These are phyloP conservation scores for Xylaria sp. DNA, from an alignment of 2,329 filamentous ascomycete species.

Conservation along the genomic window DNA sequence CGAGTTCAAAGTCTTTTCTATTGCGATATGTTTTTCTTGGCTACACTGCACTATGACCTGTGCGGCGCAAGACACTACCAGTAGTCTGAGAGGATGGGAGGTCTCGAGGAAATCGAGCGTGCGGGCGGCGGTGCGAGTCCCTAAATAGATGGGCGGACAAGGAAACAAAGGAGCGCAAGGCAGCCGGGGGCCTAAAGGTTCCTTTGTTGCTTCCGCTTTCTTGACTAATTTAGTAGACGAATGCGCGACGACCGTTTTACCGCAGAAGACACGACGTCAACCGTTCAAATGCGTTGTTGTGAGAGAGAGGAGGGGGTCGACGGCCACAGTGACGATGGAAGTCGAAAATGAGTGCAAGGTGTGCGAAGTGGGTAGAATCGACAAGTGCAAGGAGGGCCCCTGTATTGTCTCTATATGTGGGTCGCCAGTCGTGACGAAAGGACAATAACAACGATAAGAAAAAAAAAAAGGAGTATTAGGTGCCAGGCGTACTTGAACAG, in stretches of 20 bases:
- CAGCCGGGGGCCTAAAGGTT: conserved; percentile 23
- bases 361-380: conserved; percentile 14
- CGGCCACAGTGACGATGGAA: conserved; percentile 18
- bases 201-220: conserved; percentile 42
- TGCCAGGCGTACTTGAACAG: conserved; percentile 46
- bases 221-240: conserved; percentile 28
- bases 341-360: conserved; percentile 11
- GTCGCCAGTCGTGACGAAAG: conserved; percentile 21
- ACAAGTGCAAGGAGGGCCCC: conserved; percentile 7
- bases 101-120: conserved; percentile 31
- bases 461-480: conserved; percentile 29
- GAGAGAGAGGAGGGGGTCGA: conserved; percentile 18
- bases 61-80: conserved; percentile 44
- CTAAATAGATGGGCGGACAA: conserved; percentile 41
- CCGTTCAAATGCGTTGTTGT: conserved; percentile 8
- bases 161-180: conserved; percentile 41
- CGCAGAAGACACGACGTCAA: conserved; percentile 26
- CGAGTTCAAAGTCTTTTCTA: conserved; percentile 45
- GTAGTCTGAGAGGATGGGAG: conserved; percentile 29
- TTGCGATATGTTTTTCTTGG: conserved; percentile 45
- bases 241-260: conserved; percentile 31
- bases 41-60: conserved; percentile 52
- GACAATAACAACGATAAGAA: conserved; percentile 25
- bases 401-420: conserved; percentile 25
- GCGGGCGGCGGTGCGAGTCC: conserved; percentile 42